Evolutionary conservation across 768 basidiomycete species (phyloP), one percentile per base, ranked within the genome.

Genomic region (Dacryopinax primogenitus): DNA sequence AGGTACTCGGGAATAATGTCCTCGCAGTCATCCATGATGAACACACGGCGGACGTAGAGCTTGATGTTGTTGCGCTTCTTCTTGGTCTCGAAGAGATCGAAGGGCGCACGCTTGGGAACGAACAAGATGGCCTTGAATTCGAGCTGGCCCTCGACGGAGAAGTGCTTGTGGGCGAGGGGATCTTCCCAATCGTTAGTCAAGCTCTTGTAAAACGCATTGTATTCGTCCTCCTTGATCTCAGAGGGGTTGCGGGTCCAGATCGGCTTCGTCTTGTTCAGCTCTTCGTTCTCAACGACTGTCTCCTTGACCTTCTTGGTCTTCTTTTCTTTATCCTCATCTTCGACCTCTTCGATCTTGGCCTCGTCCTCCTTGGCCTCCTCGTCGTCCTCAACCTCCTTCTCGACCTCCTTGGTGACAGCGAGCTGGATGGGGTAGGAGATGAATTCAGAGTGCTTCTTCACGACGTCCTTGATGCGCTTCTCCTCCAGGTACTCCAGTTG

Each of bases 31-130:
- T 99, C 96, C 92, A 96, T 97, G 84, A 99, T 98, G 84, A 99
- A 98, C 73, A 98, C 95, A 65, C 96, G 92, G 82, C 96, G 92
- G 71, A 99, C 96, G 76, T 98, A 99, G 76, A 99, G 93, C 81
- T 99, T 99, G 84, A 99, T 98, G 88, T 98, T 98, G 85, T 97
- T 97, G 73, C 95, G 91, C 86, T 98, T 98, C 90, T 98, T 98
- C 88, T 99, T 98, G 67, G 90, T 90, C 82, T 99, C 96, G 80
- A 99, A 99, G 76, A 99, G 88, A 74, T 99, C 96, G 78, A 98
- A 98, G 63, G 96, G 96, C 45, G 95, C 96, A 67, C 93, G 89
- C 79, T 96, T 98, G 70, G 95, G 95, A 69, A 97, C 81, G 80
- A 84, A 99, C 72, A 99, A 86, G 76, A 99, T 95, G 32, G 95